phyloP scores from a whole-genome alignment of 306 rosid species.

The Trifolium dubium region DNA sequence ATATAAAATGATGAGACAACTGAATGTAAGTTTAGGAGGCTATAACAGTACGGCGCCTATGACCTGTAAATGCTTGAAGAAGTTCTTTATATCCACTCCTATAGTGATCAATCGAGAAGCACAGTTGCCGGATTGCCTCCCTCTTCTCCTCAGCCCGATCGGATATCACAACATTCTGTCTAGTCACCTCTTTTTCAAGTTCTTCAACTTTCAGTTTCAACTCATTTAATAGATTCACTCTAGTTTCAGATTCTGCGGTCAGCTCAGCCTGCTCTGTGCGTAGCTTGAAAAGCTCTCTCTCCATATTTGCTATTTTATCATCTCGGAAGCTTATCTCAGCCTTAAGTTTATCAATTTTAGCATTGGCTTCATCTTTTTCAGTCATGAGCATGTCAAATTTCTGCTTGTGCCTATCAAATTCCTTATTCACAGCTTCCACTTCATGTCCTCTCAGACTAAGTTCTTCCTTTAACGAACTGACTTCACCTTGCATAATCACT shows the following conservation, averaged over 20 bases:
- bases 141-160: conserved; percentile 80
- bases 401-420: conserved; percentile 58
- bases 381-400: conserved; percentile 61
- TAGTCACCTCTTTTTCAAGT: conserved; percentile 61
- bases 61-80: conserved; percentile 59
- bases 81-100: conserved; percentile 79
- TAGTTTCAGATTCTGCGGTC: conserved; percentile 52
- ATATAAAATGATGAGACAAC: conserved; percentile 1
- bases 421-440: conserved; percentile 61
- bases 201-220: conserved; percentile 61
- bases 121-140: conserved; percentile 89
- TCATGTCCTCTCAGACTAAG: conserved; percentile 52
- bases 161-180: conserved; percentile 62
- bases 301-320: conserved; percentile 57
- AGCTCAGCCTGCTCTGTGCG: conserved; percentile 45
- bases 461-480: conserved; percentile 59
- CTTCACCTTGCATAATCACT: conserved; percentile 56
- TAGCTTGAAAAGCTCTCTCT: conserved; percentile 49
- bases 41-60: conserved; percentile 55
- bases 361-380: conserved; percentile 61
- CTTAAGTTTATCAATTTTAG: conserved; percentile 50
- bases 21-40: conserved; percentile 44
- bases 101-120: conserved; percentile 79
- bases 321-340: conserved; percentile 62
- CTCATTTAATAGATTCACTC: conserved; percentile 49